These are phyloP conservation scores for Fraxinus latifolia DNA, from an alignment of 305 asterid genomes.

Conservation along the genomic window DNA sequence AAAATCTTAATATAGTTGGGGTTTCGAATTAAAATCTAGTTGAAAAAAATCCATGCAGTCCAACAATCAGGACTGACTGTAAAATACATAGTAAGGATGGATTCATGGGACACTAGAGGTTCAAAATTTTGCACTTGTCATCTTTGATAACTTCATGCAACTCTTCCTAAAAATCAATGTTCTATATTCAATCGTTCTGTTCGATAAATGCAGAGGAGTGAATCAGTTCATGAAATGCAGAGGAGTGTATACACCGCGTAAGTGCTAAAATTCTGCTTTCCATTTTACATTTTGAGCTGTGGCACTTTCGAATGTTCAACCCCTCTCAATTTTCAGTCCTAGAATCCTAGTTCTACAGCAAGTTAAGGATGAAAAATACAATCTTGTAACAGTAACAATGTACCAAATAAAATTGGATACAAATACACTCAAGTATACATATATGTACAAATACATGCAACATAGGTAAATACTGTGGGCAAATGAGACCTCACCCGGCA, in stretches of 20 bases:
- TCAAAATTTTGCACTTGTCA: background rate
- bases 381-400: background rate
- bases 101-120: background rate
- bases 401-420: background rate
- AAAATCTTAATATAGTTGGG: too few species aligned
- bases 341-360: background rate
- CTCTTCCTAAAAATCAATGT: background rate
- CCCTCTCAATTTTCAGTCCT: background rate
- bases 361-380: background rate
- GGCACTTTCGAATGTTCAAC: background rate
- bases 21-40: too few species aligned
- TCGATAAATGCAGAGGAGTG: background rate
- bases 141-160: background rate
- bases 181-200: background rate
- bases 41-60: too few species aligned
- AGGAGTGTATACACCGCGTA: background rate
- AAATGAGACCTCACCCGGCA: constrained; percentile 65
- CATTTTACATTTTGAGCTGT: background rate
- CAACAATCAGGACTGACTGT: background rate
- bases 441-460: background rate
- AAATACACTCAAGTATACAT: background rate
- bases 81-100: background rate
- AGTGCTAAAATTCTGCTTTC: background rate
- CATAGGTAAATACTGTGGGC: background rate
- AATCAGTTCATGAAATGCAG: background rate